Evolutionary conservation across 352 stramenopile species (phyloP).

Genomic region (Phytophthora hybrid): DNA sequence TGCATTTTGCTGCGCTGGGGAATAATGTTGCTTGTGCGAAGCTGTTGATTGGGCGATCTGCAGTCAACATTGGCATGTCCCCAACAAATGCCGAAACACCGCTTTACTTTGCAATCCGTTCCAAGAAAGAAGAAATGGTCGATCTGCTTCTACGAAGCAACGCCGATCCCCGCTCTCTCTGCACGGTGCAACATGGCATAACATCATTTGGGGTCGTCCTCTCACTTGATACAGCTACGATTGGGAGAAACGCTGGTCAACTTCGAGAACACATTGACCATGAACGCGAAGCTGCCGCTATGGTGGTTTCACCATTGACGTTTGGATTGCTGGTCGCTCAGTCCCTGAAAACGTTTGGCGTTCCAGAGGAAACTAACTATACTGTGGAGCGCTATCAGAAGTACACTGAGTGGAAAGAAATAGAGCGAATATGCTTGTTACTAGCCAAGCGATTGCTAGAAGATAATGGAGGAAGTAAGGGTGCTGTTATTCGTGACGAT

Average conservation of each 20-base stretch:
- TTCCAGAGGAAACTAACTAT: slow-evolving; percentile 27
- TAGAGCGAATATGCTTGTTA: slow-evolving; percentile 50
- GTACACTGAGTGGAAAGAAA: slow-evolving; percentile 47
- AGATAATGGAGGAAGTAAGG: slow-evolving; percentile 44
- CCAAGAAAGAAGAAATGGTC: slow-evolving; percentile 55
- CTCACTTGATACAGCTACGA: slow-evolving; percentile 3
- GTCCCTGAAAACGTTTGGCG: slow-evolving; percentile 36
- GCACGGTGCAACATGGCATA: slow-evolving; percentile 43
- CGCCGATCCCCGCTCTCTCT: slow-evolving; percentile 50
- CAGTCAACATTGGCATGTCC: slow-evolving; percentile 53
- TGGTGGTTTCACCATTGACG: slow-evolving; percentile 55
- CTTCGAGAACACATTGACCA: background rate
- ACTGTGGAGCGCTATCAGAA: slow-evolving; percentile 30
- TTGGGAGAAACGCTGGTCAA: background rate
- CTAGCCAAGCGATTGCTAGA: slow-evolving; percentile 47
- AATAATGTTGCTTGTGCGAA: slow-evolving; percentile 52
- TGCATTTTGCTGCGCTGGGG: slow-evolving; percentile 67
- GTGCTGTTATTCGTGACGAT: slow-evolving; percentile 60
- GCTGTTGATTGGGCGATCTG: slow-evolving; percentile 44
- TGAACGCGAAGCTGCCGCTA: background rate
- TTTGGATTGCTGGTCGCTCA: slow-evolving; percentile 56
- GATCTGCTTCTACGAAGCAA: slow-evolving; percentile 53
- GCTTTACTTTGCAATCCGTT: slow-evolving; percentile 71
- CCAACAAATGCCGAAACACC: slow-evolving; percentile 52
- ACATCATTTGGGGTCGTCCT: slow-evolving; percentile 53